Percentiles rank a stretch among this genome's conserved stretches.
Conservation (phyloP, 371 early-diverging fungal species). For the Mortierella sp. region DNA sequence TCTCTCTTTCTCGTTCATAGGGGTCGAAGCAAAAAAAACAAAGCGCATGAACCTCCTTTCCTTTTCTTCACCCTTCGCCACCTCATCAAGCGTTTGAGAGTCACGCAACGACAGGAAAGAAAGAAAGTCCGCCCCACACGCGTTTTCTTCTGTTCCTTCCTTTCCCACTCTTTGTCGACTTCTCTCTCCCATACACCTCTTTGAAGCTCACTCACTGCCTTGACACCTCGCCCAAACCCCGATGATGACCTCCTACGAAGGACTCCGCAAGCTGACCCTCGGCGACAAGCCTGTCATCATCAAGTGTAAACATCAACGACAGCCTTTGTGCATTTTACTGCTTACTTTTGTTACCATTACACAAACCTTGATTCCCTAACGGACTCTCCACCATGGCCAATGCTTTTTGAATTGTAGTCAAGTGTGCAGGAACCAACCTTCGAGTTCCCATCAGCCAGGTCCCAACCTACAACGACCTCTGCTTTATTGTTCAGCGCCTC, state of each 20-base stretch:
- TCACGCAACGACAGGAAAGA: neutral
- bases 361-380: slow-evolving; percentile 10
- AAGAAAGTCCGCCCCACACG: slow-evolving; percentile 12
- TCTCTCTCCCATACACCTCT: neutral
- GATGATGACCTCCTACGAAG: slow-evolving; percentile 51
- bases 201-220: neutral
- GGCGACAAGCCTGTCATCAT: slow-evolving; percentile 55
- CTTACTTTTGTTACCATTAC: neutral
- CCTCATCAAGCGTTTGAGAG: neutral
- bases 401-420: slow-evolving; percentile 28
- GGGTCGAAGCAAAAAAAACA: neutral
- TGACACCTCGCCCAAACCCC: neutral
- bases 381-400: neutral
- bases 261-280: slow-evolving; percentile 50
- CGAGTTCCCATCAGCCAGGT: slow-evolving; percentile 69
- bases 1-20: neutral
- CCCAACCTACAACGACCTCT: slow-evolving; percentile 71
- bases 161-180: neutral
- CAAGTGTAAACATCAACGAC: slow-evolving; percentile 35
- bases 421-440: slow-evolving; percentile 53
- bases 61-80: neutral
- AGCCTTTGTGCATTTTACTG: neutral
- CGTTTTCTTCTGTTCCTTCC: neutral
- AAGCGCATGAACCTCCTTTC: neutral
- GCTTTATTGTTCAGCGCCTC: slow-evolving; percentile 69